A percentile compares a stretch with the other conserved stretches of the same genome.
phyloP scores from a whole-genome alignment of 1,284 basidiomycete species.

The Microbotryum violaceum region DNA sequence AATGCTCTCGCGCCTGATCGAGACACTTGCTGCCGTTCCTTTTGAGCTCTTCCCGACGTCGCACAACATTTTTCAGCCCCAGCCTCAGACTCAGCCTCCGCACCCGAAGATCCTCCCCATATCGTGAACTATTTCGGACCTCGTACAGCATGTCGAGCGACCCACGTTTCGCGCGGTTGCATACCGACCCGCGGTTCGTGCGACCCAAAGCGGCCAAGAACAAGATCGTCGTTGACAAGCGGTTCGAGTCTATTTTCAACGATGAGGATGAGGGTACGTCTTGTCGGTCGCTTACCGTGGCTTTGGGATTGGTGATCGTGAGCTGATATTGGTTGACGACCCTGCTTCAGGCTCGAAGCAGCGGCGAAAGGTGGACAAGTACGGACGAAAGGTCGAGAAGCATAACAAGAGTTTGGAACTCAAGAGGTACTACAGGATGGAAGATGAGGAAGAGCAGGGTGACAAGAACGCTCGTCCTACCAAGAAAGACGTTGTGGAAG shows the following conservation, averaged over 20 bases:
- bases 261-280: conserved; percentile 44
- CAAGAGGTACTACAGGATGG: conserved; percentile 71
- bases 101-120: no score
- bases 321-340: no score
- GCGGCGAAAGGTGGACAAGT: conserved; percentile 75
- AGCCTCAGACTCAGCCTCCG: no score
- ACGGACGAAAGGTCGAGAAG: conserved; percentile 67
- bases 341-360: conserved; percentile 11
- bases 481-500: conserved; percentile 38
- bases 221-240: conserved; percentile 84
- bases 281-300: conserved; percentile 37
- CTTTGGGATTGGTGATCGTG: background rate
- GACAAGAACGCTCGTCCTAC: conserved; percentile 47
- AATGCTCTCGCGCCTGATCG: no score
- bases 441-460: conserved; percentile 41
- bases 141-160: conserved; percentile 44
- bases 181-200: conserved; percentile 88
- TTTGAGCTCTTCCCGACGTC: no score
- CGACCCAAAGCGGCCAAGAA: conserved; percentile 67
- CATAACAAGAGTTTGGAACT: conserved; percentile 66
- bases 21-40: no score
- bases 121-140: no score
- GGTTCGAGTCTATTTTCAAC: conserved; percentile 79
- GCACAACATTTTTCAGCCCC: no score
- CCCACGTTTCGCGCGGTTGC: conserved; percentile 74